A percentile compares a stretch with the other conserved stretches of the same genome.
Conservation (phyloP, 345 rosid genomes). For the Camelina neglecta region DNA sequence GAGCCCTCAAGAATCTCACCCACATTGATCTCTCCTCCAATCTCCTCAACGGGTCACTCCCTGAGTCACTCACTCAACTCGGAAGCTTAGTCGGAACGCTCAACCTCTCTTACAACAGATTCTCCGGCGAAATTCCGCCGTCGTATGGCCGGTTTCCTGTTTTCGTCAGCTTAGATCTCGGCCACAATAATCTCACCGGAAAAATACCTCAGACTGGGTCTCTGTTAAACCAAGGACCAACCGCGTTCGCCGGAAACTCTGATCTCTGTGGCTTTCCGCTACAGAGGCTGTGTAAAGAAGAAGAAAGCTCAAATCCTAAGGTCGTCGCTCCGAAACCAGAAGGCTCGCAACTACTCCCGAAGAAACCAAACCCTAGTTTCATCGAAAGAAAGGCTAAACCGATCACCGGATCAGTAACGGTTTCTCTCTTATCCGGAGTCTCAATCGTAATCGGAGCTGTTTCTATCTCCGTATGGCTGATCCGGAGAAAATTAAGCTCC, state of each 20-base stretch:
- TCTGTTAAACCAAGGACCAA: conserved; percentile 91
- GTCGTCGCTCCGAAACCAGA: conserved; percentile 50
- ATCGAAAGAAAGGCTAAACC: conserved; percentile 26
- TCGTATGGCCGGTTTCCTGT: conserved; percentile 76
- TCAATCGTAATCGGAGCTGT: conserved; percentile 65
- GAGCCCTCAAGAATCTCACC: conserved; percentile 51
- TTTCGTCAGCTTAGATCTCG: conserved; percentile 79
- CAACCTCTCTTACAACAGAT: conserved; percentile 70
- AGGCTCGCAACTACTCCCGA: conserved; percentile 54
- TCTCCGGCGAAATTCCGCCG: conserved; percentile 76
- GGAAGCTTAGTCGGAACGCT: conserved; percentile 68
- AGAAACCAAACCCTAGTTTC: conserved; percentile 36
- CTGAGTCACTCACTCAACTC: conserved; percentile 63
- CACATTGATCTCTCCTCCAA: conserved; percentile 82
- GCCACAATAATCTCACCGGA: conserved; percentile 81
- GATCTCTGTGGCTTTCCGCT: conserved; percentile 90
- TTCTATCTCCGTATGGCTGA: conserved; percentile 62
- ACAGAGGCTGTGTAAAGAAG: conserved; percentile 65
- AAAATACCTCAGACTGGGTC: conserved; percentile 87
- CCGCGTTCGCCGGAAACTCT: conserved; percentile 84
- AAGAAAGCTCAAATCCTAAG: conserved; percentile 53
- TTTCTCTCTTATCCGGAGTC: conserved; percentile 69
- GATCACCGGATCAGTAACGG: conserved; percentile 53
- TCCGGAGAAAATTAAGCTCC: conserved; percentile 52
- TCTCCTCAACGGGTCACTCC: conserved; percentile 71